Conservation (phyloP, 192 early-diverging fungal species). For the Coemansia asiatica region DNA sequence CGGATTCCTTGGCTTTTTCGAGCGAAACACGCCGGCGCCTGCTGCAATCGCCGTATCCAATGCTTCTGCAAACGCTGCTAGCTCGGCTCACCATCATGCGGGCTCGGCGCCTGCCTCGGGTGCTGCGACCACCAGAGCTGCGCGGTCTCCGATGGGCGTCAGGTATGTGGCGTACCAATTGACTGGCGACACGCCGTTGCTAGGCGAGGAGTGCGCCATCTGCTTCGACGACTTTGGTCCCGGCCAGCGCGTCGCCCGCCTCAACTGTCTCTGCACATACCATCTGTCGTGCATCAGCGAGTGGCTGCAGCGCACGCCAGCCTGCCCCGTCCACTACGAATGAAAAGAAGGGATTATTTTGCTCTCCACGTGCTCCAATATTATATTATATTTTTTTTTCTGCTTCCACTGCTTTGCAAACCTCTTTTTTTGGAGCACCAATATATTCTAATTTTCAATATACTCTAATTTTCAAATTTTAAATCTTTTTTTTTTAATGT, state of each 20-base stretch:
- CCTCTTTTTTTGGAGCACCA: background rate
- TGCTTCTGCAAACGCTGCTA: background rate
- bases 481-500: constrained; percentile 11
- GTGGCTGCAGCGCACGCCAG: constrained; percentile 74
- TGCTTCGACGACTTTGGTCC: constrained; percentile 92
- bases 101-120: background rate
- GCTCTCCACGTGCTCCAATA: no score
- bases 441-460: no score
- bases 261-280: constrained; percentile 90
- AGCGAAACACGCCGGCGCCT: constrained; percentile 17
- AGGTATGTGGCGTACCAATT: constrained; percentile 60
- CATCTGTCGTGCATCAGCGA: constrained; percentile 78
- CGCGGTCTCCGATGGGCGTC: constrained; percentile 39
- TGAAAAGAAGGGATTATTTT: constrained; percentile 10
- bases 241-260: constrained; percentile 74
- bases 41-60: background rate
- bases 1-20: constrained; percentile 31
- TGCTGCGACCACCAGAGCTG: background rate
- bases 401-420: background rate
- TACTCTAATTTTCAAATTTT: no score
- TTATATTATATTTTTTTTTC: no score
- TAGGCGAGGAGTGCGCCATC: constrained; percentile 85
- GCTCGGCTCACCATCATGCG: background rate
- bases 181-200: constrained; percentile 57
- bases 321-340: constrained; percentile 83